These are phyloP conservation scores for Cnidoscolus chayamansa DNA, from an alignment of 441 rosid species.

Conservation along the genomic window DNA sequence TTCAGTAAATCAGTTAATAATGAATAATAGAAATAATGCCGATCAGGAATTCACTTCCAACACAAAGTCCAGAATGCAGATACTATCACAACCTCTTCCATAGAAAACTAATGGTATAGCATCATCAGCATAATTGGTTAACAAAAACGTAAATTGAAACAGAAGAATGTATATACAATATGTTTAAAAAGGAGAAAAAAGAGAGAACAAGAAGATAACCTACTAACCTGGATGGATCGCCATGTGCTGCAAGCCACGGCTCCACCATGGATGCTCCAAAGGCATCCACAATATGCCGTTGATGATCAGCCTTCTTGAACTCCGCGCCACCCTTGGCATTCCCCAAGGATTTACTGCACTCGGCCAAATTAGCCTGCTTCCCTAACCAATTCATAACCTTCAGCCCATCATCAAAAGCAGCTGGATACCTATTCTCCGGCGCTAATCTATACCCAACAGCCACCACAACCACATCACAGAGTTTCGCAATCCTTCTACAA, in stretches of 20 bases:
- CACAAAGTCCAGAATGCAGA: too few species aligned
- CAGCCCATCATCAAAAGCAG: slow-evolving; percentile 81
- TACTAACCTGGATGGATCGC: slow-evolving; percentile 80
- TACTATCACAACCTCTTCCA: too few species aligned
- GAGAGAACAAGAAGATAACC: neutral
- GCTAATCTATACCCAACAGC: slow-evolving; percentile 87
- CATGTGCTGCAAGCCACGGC: slow-evolving; percentile 97
- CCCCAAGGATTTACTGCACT: slow-evolving; percentile 75
- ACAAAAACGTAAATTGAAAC: neutral
- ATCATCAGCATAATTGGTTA: too few species aligned
- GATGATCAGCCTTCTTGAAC: slow-evolving; percentile 55
- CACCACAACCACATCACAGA: slow-evolving; percentile 77
- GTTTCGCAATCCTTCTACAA: slow-evolving; percentile 69
- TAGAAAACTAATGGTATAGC: too few species aligned
- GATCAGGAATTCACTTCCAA: neutral
- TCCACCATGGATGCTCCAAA: slow-evolving; percentile 96
- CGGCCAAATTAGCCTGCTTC: slow-evolving; percentile 90
- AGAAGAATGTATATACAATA: neutral
- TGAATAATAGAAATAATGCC: neutral
- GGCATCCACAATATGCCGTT: slow-evolving; percentile 65
- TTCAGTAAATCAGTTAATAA: neutral
- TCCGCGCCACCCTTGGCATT: slow-evolving; percentile 45
- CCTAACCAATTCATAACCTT: slow-evolving; percentile 85
- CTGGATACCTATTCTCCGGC: slow-evolving; percentile 84
- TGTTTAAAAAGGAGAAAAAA: neutral